These are phyloP conservation scores for Orychophragmus violaceus DNA, from an alignment of 345 rosid genomes.

Conservation along the genomic window DNA sequence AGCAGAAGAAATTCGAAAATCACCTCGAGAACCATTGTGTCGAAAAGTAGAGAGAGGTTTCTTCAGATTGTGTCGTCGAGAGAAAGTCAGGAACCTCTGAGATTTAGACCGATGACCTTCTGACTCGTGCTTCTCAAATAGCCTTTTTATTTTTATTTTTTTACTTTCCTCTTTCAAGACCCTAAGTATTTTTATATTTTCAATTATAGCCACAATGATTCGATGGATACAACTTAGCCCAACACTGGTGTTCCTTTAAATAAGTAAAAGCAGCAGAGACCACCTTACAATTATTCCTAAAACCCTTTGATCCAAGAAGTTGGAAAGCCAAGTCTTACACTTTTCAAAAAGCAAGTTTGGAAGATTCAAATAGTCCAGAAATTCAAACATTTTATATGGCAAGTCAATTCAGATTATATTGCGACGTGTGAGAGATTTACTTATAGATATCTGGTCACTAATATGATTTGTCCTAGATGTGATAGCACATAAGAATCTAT, in stretches of 20 bases:
- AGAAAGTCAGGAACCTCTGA: slow-evolving; percentile 19
- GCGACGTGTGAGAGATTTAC: too few relatives aligned
- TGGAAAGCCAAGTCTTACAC: too few relatives aligned
- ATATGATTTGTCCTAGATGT: too few relatives aligned
- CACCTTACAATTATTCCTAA: too few relatives aligned
- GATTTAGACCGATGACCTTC: slow-evolving; percentile 2
- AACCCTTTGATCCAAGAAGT: too few relatives aligned
- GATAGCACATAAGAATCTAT: too few relatives aligned
- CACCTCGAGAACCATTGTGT: slow-evolving; percentile 73
- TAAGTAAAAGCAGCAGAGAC: too few relatives aligned
- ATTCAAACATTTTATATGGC: too few relatives aligned
- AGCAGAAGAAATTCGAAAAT: neutral
- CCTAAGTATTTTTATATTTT: neutral
- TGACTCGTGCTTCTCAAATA: neutral
- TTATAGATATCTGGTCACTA: too few relatives aligned
- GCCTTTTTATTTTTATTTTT: neutral
- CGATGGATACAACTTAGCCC: neutral
- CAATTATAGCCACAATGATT: neutral
- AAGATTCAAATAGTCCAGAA: too few relatives aligned
- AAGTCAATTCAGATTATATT: too few relatives aligned
- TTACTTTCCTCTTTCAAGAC: neutral
- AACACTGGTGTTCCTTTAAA: neutral
- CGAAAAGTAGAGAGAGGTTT: neutral
- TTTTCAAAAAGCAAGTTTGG: too few relatives aligned
- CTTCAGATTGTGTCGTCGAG: slow-evolving; percentile 15